Conservation (phyloP, 2,329 filamentous ascomycete species). For the Scytalidium sp. region DNA sequence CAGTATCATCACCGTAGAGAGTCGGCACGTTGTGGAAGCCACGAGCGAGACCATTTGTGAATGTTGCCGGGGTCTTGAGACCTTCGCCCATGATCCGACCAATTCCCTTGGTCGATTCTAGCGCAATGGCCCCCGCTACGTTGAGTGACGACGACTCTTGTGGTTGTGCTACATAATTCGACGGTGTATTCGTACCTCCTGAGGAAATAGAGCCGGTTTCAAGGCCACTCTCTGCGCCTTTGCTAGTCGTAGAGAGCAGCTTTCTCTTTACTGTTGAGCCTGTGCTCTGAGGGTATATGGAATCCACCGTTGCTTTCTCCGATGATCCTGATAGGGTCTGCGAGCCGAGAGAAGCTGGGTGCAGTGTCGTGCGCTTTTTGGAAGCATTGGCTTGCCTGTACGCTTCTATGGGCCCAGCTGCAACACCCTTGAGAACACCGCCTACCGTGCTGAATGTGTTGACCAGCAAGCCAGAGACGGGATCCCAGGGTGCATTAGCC, state of each 20-base stretch:
- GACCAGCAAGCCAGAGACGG: slow-evolving; percentile 63
- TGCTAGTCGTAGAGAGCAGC: no score
- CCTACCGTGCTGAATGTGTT: slow-evolving; percentile 61
- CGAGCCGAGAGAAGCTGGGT: no score
- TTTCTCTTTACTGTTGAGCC: no score
- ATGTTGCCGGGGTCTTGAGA: slow-evolving; percentile 27
- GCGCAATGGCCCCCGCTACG: slow-evolving; percentile 14
- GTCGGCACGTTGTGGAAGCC: slow-evolving; percentile 70
- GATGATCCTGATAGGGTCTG: no score
- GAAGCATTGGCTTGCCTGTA: slow-evolving; percentile 56
- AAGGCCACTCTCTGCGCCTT: slow-evolving; percentile 4
- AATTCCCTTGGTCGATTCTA: slow-evolving; percentile 22
- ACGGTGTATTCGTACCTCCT: no score
- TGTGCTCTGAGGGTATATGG: no score
- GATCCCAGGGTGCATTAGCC: slow-evolving; percentile 71
- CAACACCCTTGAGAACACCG: slow-evolving; percentile 54
- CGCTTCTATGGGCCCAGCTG: slow-evolving; percentile 61
- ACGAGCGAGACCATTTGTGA: slow-evolving; percentile 62
- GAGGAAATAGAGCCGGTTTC: slow-evolving; percentile 16
- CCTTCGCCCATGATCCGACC: slow-evolving; percentile 23
- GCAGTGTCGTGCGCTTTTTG: slow-evolving; percentile 43
- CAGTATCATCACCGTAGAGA: slow-evolving; percentile 68
- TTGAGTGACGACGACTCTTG: no score
- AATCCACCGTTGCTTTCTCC: no score
- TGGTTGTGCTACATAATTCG: no score